Base-by-base conservation (phyloP, 2,329 filamentous ascomycete species). In the Penicillium sp. region DNA sequence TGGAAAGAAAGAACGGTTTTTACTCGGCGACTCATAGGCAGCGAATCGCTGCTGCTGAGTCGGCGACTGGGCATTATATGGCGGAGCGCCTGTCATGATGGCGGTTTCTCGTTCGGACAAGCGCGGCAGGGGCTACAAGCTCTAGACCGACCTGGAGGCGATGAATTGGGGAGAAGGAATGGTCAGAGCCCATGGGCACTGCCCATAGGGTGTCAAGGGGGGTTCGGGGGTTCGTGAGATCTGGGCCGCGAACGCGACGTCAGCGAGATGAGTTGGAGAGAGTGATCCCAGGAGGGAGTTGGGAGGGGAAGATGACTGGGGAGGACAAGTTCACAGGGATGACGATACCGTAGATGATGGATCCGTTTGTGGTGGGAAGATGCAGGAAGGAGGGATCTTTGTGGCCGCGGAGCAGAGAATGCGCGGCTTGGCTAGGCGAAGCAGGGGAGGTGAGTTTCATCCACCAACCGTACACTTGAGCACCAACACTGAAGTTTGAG, bases 61-160 rank as follows among this genome's bases (percentile, higher is more conserved):
- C 39, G 67, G 66, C 49, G 67, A 70, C 51, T 66, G 66, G 42
- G 63, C 57, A 51, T 64, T 63, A 49, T 65, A 69, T 42, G 67
- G 66, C 47, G 66, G 65, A 59, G 59, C 62, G 48, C 65, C 65
- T 45, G 65, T 60, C 65, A 68, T 68, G 54, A 50, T 63, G 60
- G 52, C 54, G 54, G 55, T 52, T 55, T 47, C 43, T 48, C 48
- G 41, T 48, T 45, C 44, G 52, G 47, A 42, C 45, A 46, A 50
- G 57, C 55, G 53, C 54, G 52, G 49, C 44, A 45, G 47, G 44
- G 30, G 23, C 32, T 50, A 43, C 13, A 31, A 30, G 28, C 30
- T 34, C 26, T 12, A 31, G 23, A 35, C 12, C 30, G 37, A 31
- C 37, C 31, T 15, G 13, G 22, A 25, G 23, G n/a, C 5, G 29